phyloP scores from a whole-genome alignment of 805 yeast species.

The Candida ipomoeae region DNA sequence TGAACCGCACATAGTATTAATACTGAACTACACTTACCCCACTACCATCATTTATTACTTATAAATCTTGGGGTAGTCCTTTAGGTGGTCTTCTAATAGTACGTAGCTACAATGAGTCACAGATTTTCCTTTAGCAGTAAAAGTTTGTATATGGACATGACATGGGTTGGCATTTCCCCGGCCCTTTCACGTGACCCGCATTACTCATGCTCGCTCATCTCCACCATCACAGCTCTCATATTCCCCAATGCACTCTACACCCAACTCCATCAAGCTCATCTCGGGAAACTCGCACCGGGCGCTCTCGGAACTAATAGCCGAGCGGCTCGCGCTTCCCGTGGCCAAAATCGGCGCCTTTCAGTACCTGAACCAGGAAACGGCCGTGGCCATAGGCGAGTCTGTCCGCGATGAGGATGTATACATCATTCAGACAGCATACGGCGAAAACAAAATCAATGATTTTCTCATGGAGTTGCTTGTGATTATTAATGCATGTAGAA shows the following conservation, averaged over 20 bases:
- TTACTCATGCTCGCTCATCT: neutral
- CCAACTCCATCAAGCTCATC: constrained; percentile 47
- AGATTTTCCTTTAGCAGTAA: too few species aligned
- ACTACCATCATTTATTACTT: too few species aligned
- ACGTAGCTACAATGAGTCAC: too few species aligned
- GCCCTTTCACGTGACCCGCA: neutral
- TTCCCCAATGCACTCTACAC: constrained; percentile 16
- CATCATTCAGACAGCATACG: constrained; percentile 81
- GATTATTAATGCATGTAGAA: constrained; percentile 88
- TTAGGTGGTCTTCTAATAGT: too few species aligned
- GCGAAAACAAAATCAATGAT: constrained; percentile 72
- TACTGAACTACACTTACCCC: too few species aligned
- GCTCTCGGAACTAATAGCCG: constrained; percentile 68
- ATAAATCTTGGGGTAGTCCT: too few species aligned
- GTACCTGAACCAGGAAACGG: constrained; percentile 83
- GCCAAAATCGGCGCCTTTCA: constrained; percentile 79
- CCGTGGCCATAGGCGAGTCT: constrained; percentile 80
- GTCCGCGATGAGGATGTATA: constrained; percentile 89
- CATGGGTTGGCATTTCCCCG: too few species aligned
- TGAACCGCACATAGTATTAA: too few species aligned
- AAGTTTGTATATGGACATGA: too few species aligned
- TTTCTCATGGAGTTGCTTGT: constrained; percentile 81
- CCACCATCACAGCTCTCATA: neutral
- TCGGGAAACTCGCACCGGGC: constrained; percentile 80
- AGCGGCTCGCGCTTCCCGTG: constrained; percentile 58